These are phyloP conservation scores for Pseudogymnoascus destructans DNA, from an alignment of 2,329 filamentous ascomycete species.

Conservation along the genomic window DNA sequence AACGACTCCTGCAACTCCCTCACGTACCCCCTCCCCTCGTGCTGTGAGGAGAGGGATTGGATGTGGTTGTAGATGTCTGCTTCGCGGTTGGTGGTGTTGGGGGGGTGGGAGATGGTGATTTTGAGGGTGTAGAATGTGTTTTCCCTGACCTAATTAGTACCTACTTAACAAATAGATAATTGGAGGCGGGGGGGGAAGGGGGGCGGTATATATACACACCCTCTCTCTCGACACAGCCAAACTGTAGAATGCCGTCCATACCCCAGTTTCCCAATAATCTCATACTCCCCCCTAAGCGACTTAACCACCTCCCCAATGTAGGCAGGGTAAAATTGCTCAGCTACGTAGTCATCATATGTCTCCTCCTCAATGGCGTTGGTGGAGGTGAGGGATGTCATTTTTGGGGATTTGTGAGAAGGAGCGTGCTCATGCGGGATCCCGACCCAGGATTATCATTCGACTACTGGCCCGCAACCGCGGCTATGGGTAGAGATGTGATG, in stretches of 20 bases:
- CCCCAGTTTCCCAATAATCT: constrained; percentile 30
- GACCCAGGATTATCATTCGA: too few relatives aligned
- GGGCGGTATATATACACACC: background rate
- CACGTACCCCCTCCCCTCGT: constrained; percentile 19
- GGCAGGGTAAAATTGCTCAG: background rate
- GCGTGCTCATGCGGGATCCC: background rate
- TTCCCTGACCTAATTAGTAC: too few relatives aligned
- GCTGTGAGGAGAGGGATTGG: background rate
- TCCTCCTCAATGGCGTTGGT: background rate
- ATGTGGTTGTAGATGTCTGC: background rate
- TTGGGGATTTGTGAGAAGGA: background rate
- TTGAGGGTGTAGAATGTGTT: background rate
- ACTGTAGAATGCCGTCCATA: constrained; percentile 31
- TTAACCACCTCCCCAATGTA: background rate
- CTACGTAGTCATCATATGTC: background rate
- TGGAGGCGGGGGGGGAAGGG: constrained; percentile 5
- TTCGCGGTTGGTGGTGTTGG: background rate
- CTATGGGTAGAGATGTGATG: background rate
- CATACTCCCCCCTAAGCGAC: background rate
- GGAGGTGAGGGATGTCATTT: background rate
- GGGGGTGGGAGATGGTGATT: background rate
- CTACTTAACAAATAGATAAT: too few relatives aligned
- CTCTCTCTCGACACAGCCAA: constrained; percentile 29
- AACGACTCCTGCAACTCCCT: constrained; percentile 29
- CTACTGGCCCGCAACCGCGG: background rate